Percentiles rank a stretch among this genome's conserved stretches.
Evolutionary conservation across 1,284 basidiomycete genomes (phyloP).

Genomic region (Cutaneotrichosporon sp.): DNA sequence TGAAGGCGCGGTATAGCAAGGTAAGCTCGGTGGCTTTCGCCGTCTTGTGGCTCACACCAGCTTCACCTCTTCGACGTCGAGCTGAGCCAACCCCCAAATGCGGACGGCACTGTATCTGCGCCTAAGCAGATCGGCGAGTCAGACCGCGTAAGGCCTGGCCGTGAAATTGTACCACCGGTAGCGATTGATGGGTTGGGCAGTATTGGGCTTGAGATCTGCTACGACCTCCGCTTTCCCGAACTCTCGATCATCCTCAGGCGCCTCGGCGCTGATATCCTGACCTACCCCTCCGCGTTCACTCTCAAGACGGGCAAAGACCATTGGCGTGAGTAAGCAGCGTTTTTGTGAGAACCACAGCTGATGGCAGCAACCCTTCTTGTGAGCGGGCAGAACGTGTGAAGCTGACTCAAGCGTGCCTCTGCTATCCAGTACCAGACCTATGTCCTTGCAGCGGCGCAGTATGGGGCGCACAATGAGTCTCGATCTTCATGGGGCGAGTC

Average conservation of each 20-base stretch:
- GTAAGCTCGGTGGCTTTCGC: conserved; percentile 21
- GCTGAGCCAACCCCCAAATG: conserved; percentile 29
- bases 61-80: conserved; percentile 55
- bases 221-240: conserved; percentile 55
- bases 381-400: not conserved
- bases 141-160: conserved; percentile 44
- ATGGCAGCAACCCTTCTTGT: conserved; percentile 26
- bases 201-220: conserved; percentile 53
- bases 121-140: conserved; percentile 34
- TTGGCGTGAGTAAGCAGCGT: conserved; percentile 28
- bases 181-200: conserved; percentile 46
- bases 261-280: conserved; percentile 51
- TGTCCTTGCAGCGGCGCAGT: conserved; percentile 43
- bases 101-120: conserved; percentile 27
- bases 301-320: conserved; percentile 49
- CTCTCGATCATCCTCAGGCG: conserved; percentile 47
- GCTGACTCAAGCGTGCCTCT: conserved; percentile 23
- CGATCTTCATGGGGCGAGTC: conserved; percentile 41
- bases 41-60: conserved; percentile 17
- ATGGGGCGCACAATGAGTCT: conserved; percentile 31
- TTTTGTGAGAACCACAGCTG: not conserved
- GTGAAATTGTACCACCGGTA: conserved; percentile 32
- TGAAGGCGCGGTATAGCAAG: conserved; percentile 50
- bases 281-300: conserved; percentile 54
- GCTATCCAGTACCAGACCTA: conserved; percentile 44